These are phyloP conservation scores for Coccomyxa sp. DNA, from an alignment of 139 green algal species.

Conservation along the genomic window DNA sequence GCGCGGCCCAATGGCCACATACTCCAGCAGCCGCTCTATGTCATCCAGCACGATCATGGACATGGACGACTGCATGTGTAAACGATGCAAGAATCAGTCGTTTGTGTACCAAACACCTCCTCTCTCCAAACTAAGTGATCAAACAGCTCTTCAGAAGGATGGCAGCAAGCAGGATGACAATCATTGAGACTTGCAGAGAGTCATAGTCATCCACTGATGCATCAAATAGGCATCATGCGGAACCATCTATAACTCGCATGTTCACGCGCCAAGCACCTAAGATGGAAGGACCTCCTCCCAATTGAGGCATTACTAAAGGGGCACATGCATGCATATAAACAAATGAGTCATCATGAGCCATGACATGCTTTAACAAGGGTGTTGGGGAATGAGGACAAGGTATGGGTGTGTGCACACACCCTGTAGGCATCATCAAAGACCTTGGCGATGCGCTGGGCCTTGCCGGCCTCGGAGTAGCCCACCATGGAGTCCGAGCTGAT, in stretches of 20 bases:
- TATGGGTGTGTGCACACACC: background rate
- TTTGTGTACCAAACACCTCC: background rate
- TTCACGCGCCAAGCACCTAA: no score
- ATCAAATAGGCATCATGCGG: no score
- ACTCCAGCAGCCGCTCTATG: conserved; percentile 97
- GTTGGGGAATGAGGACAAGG: no score
- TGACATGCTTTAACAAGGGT: no score
- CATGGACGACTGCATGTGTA: conserved; percentile 58
- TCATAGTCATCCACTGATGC: no score
- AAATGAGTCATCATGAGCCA: no score
- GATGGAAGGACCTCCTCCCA: no score
- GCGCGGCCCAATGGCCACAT: conserved; percentile 91
- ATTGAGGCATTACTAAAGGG: no score
- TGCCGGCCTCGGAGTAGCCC: conserved; percentile 79
- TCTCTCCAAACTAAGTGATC: background rate
- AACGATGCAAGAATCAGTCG: conserved; percentile 2
- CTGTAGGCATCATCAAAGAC: conserved; percentile 95
- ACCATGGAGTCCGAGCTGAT: conserved; percentile 83
- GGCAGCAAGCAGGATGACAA: background rate
- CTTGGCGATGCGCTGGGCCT: conserved; percentile 69
- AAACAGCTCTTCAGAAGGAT: background rate
- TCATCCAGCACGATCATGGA: conserved; percentile 94
- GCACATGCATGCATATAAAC: no score
- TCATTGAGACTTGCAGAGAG: no score
- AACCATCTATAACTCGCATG: no score